Percentiles rank a stretch among this genome's conserved stretches.
Conservation (phyloP, 2,329 filamentous ascomycete genomes). For the Chrysoporthe deuterocubensis region DNA sequence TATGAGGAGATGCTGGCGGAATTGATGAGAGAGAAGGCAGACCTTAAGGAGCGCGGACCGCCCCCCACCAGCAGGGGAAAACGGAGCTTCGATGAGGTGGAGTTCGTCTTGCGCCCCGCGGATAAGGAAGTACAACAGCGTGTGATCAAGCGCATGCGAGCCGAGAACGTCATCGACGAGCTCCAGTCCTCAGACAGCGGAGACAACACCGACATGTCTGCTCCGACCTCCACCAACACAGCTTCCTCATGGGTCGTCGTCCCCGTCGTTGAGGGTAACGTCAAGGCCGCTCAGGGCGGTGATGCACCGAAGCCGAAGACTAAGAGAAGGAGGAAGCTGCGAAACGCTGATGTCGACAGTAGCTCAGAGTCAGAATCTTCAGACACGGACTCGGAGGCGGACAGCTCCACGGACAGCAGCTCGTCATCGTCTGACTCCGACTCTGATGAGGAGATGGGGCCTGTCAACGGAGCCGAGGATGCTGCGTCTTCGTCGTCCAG, state of each 20-base stretch:
- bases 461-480: constrained; percentile 17
- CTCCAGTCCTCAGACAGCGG: constrained; percentile 52
- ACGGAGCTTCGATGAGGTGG: constrained; percentile 54
- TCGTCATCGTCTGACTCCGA: constrained; percentile 45
- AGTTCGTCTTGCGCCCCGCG: constrained; percentile 53
- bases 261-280: constrained; percentile 30
- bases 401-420: constrained; percentile 38
- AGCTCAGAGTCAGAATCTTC: constrained; percentile 40
- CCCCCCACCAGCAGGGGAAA: constrained; percentile 38
- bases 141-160: constrained; percentile 65
- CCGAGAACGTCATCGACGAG: constrained; percentile 60
- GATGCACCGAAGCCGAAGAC: constrained; percentile 48
- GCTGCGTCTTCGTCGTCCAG: constrained; percentile 34
- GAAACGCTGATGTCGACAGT: constrained; percentile 51
- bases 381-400: constrained; percentile 43
- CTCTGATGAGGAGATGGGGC: constrained; percentile 34
- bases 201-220: constrained; percentile 39
- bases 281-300: constrained; percentile 36
- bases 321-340: constrained; percentile 57
- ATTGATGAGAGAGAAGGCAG: constrained; percentile 45
- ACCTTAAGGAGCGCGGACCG: constrained; percentile 44
- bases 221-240: constrained; percentile 34
- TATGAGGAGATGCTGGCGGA: constrained; percentile 61
- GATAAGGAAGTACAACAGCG: constrained; percentile 58
- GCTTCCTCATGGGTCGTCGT: constrained; percentile 32